Percentiles rank a stretch among this genome's conserved stretches.
Evolutionary conservation across 345 rosid genomes (phyloP).

Genomic region (Bruguiera gymnorhiza): DNA sequence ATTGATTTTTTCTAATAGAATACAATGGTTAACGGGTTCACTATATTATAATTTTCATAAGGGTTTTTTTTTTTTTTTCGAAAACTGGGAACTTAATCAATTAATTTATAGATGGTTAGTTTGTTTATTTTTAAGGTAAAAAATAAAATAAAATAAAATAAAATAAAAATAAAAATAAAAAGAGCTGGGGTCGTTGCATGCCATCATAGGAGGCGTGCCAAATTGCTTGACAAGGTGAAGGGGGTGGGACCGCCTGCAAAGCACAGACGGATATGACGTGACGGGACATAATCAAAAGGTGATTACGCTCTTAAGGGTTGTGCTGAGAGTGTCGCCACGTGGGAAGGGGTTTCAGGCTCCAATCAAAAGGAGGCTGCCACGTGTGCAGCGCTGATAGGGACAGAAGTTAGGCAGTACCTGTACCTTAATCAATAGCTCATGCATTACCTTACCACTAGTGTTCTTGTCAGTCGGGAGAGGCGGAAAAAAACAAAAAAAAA

Average conservation of each 20-base stretch:
- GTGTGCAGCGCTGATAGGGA: conserved; percentile 24
- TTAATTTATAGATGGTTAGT: too few relatives aligned
- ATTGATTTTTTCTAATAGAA: too few relatives aligned
- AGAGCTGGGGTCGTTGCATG: too few relatives aligned
- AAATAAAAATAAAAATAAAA: neutral
- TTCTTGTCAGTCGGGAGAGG: too few relatives aligned
- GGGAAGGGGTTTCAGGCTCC: conserved; percentile 24
- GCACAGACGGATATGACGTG: conserved; percentile 38
- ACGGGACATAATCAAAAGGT: conserved; percentile 43
- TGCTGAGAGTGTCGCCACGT: conserved; percentile 34
- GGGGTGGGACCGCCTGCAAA: conserved; percentile 37
- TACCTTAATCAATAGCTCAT: neutral
- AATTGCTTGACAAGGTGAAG: neutral
- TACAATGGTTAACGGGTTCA: too few relatives aligned
- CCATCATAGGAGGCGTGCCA: neutral
- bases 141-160: neutral
- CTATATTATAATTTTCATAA: too few relatives aligned
- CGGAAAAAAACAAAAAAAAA: too few relatives aligned
- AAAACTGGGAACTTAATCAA: too few relatives aligned
- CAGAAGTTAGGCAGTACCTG: conserved; percentile 22
- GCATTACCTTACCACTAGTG: too few relatives aligned
- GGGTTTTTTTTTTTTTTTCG: too few relatives aligned
- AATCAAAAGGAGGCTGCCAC: conserved; percentile 37
- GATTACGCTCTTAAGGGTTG: conserved; percentile 7
- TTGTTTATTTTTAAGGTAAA: neutral